A percentile compares a stretch with the other conserved stretches of the same genome.
phyloP scores from a whole-genome alignment of 2,329 filamentous ascomycete genomes.

The Neophaeococcomyces mojaviensis region DNA sequence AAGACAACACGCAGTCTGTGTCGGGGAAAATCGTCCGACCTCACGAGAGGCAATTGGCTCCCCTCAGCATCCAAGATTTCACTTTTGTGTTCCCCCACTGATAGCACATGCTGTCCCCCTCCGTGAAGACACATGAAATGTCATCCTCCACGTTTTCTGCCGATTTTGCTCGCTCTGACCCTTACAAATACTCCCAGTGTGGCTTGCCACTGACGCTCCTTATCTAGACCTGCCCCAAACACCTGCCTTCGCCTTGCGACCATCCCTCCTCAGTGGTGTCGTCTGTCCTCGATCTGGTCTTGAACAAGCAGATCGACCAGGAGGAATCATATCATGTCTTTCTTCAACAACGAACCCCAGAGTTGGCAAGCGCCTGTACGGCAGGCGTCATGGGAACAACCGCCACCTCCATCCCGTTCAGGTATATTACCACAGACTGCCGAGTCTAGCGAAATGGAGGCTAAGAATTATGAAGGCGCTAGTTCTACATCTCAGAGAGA shows the following conservation, averaged over 20 bases:
- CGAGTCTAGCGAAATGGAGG: background rate
- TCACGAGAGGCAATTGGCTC: background rate
- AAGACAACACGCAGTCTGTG: slow-evolving; percentile 1
- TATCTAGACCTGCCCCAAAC: background rate
- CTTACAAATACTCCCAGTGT: background rate
- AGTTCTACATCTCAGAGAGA: slow-evolving; percentile 68
- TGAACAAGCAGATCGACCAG: background rate
- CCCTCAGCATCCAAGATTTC: slow-evolving; percentile 4
- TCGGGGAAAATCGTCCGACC: slow-evolving; percentile 2
- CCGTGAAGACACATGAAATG: slow-evolving; percentile 5
- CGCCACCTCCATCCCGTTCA: slow-evolving; percentile 63
- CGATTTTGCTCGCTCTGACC: background rate
- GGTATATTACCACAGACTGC: slow-evolving; percentile 40
- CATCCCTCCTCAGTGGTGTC: too few relatives aligned
- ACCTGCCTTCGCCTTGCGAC: too few relatives aligned
- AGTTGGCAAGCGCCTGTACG: slow-evolving; percentile 55
- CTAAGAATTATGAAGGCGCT: slow-evolving; percentile 50
- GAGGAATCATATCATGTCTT: slow-evolving; percentile 46
- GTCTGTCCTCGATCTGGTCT: too few relatives aligned
- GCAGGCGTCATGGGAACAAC: slow-evolving; percentile 66
- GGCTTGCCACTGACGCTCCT: slow-evolving; percentile 6
- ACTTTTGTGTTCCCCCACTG: slow-evolving; percentile 4
- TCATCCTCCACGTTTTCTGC: slow-evolving; percentile 3
- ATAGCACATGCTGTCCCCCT: slow-evolving; percentile 2
- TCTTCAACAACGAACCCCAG: slow-evolving; percentile 55